Evolutionary conservation across 1,284 basidiomycete genomes (phyloP).

Genomic region (Fomitopsis pinicola): DNA sequence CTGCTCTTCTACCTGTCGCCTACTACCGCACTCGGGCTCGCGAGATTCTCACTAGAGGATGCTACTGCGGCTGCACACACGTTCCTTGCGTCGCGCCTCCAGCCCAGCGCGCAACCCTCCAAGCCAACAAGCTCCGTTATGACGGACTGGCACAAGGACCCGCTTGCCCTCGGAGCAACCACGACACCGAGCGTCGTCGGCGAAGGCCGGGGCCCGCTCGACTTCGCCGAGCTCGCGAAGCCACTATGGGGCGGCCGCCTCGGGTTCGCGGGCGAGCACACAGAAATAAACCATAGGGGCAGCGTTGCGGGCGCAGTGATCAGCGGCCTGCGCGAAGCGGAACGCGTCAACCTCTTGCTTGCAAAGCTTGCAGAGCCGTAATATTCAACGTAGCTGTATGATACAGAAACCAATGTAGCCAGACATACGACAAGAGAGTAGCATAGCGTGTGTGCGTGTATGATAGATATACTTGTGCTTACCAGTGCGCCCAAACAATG

Average conservation of each 20-base stretch:
- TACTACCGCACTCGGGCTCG: slow-evolving; percentile 5
- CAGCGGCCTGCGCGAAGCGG: slow-evolving; percentile 14
- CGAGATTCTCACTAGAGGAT: slow-evolving; percentile 3
- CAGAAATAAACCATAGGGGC: slow-evolving; percentile 13
- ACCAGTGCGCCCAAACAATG: neutral
- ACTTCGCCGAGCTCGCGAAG: slow-evolving; percentile 15
- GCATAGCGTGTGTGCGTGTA: neutral
- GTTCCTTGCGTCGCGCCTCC: slow-evolving; percentile 6
- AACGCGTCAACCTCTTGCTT: slow-evolving; percentile 4
- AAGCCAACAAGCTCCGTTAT: neutral
- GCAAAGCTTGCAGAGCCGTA: neutral
- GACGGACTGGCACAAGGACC: slow-evolving; percentile 12
- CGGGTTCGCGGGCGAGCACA: slow-evolving; percentile 18
- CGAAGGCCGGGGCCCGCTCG: slow-evolving; percentile 11
- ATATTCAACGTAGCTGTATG: neutral
- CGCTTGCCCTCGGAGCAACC: slow-evolving; percentile 12
- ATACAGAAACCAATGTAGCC: neutral
- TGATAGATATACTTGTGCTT: neutral
- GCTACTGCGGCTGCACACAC: slow-evolving; percentile 6
- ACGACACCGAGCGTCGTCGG: slow-evolving; percentile 10
- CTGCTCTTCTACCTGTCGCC: slow-evolving; percentile 10
- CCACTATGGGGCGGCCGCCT: slow-evolving; percentile 15
- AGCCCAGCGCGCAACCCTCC: neutral
- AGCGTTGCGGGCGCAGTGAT: slow-evolving; percentile 15
- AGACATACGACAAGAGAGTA: slow-evolving; percentile 1